Conservation (phyloP, 345 rosid species). For the Gossypium australe region DNA sequence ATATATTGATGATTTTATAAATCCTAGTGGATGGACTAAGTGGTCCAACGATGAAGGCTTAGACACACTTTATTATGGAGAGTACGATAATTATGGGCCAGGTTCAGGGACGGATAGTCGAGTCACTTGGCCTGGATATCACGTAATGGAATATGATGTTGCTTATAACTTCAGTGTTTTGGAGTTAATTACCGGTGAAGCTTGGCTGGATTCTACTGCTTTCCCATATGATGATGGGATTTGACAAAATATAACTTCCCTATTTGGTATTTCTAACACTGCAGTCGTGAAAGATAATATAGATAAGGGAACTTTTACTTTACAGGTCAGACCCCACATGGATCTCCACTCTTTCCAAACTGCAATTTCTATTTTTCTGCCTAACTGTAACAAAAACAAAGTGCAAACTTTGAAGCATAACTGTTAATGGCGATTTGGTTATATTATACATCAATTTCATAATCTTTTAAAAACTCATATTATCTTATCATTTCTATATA, state of each 20-base stretch:
- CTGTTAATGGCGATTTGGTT: too few relatives aligned
- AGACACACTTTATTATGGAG: conserved; percentile 66
- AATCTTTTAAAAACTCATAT: too few relatives aligned
- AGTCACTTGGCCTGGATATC: conserved; percentile 70
- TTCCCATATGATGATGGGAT: conserved; percentile 69
- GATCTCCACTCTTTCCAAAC: not conserved
- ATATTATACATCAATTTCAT: too few relatives aligned
- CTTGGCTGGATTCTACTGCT: conserved; percentile 75
- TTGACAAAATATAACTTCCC: conserved; percentile 10
- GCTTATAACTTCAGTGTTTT: conserved; percentile 64
- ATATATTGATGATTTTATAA: conserved; percentile 57
- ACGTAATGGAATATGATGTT: conserved; percentile 53
- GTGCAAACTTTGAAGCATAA: not conserved
- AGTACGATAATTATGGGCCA: conserved; percentile 71
- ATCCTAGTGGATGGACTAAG: conserved; percentile 56
- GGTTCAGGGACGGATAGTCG: conserved; percentile 57
- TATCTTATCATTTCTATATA: too few relatives aligned
- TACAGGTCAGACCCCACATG: conserved; percentile 9
- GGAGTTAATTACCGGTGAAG: conserved; percentile 61
- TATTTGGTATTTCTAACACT: not conserved
- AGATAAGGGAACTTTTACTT: not conserved
- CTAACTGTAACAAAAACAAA: not conserved
- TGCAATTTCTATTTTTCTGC: not conserved
- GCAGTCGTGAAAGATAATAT: not conserved
- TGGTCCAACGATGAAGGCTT: conserved; percentile 48